A percentile compares a stretch with the other conserved stretches of the same genome.
These are phyloP conservation scores for Penicillium psychrosexuale DNA, from an alignment of 2,329 filamentous ascomycete genomes.

Conservation along the genomic window DNA sequence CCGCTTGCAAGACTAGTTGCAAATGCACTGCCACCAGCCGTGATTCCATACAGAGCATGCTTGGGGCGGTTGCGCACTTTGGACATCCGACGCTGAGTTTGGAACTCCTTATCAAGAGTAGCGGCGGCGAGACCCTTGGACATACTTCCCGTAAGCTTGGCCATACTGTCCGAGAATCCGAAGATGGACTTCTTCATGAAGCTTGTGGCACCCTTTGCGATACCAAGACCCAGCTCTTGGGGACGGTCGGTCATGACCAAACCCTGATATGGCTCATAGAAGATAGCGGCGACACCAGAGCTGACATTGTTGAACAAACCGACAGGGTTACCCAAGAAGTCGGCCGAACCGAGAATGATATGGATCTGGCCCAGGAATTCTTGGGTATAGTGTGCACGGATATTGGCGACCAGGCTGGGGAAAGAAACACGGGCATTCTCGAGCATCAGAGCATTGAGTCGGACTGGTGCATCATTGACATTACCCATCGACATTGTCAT, in stretches of 20 bases:
- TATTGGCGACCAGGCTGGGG: slow-evolving; percentile 75
- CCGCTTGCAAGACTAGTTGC: slow-evolving; percentile 89
- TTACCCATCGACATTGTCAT: slow-evolving; percentile 99
- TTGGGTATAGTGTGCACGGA: slow-evolving; percentile 94
- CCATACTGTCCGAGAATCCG: slow-evolving; percentile 94
- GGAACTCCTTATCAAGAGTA: slow-evolving; percentile 97
- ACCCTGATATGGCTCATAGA: slow-evolving; percentile 98
- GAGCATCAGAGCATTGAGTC: slow-evolving; percentile 87
- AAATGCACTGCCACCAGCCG: slow-evolving; percentile 90
- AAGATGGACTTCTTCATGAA: slow-evolving; percentile 99
- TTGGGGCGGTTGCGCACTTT: slow-evolving; percentile 91
- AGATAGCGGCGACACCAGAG: slow-evolving; percentile 94
- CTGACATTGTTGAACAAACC: slow-evolving; percentile 98
- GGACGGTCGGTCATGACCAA: slow-evolving; percentile 94
- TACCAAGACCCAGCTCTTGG: slow-evolving; percentile 89
- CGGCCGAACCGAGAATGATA: slow-evolving; percentile 93
- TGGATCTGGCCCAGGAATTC: slow-evolving; percentile 95
- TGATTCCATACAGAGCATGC: slow-evolving; percentile 94
- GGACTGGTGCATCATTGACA: slow-evolving; percentile 93
- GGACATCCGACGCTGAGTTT: slow-evolving; percentile 91
- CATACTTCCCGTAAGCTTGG: slow-evolving; percentile 94
- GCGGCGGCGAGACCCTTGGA: slow-evolving; percentile 94
- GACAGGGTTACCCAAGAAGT: slow-evolving; percentile 96
- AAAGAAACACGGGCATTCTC: slow-evolving; percentile 93
- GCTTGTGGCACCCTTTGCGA: slow-evolving; percentile 92